A percentile compares a stretch with the other conserved stretches of the same genome.
These are phyloP conservation scores for Lachancea lanzarotensis DNA, from an alignment of 805 yeast genomes.

Conservation along the genomic window DNA sequence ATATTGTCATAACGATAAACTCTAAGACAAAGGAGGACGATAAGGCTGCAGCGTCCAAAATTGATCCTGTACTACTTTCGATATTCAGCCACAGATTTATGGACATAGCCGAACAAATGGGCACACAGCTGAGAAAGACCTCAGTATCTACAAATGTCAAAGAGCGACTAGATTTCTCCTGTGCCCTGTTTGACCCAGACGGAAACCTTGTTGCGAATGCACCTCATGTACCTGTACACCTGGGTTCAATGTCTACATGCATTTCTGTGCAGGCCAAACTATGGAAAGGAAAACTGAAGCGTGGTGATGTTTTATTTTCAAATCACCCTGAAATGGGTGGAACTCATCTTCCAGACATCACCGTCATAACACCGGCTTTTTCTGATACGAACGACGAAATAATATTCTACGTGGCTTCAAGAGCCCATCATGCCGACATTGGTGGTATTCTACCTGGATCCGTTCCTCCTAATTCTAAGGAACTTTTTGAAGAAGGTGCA, in stretches of 20 bases:
- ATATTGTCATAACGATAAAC: conserved; percentile 35
- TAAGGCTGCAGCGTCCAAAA: conserved; percentile 6
- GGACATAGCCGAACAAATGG: conserved; percentile 92
- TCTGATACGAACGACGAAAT: conserved; percentile 43
- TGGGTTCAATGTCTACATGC: conserved; percentile 82
- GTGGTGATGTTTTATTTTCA: conserved; percentile 71
- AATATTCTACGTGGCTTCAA: conserved; percentile 82
- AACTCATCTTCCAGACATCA: conserved; percentile 83
- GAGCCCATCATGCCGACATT: conserved; percentile 96
- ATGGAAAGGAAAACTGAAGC: conserved; percentile 58
- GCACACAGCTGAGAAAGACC: conserved; percentile 69
- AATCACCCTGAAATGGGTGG: conserved; percentile 86
- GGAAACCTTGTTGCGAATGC: conserved; percentile 87
- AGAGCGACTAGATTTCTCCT: conserved; percentile 76
- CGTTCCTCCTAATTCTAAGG: conserved; percentile 88
- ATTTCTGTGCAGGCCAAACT: conserved; percentile 56
- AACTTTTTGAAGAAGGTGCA: conserved; percentile 87
- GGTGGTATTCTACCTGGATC: conserved; percentile 91
- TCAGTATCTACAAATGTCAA: conserved; percentile 78
- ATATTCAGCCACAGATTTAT: conserved; percentile 79
- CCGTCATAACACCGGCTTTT: conserved; percentile 87
- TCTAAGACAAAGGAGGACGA: conserved; percentile 7
- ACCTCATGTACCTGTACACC: conserved; percentile 81
- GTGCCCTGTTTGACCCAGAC: conserved; percentile 70
- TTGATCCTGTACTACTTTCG: conserved; percentile 61